These are phyloP conservation scores for Boehmeria nivea DNA, from an alignment of 306 rosid genomes.

Conservation along the genomic window DNA sequence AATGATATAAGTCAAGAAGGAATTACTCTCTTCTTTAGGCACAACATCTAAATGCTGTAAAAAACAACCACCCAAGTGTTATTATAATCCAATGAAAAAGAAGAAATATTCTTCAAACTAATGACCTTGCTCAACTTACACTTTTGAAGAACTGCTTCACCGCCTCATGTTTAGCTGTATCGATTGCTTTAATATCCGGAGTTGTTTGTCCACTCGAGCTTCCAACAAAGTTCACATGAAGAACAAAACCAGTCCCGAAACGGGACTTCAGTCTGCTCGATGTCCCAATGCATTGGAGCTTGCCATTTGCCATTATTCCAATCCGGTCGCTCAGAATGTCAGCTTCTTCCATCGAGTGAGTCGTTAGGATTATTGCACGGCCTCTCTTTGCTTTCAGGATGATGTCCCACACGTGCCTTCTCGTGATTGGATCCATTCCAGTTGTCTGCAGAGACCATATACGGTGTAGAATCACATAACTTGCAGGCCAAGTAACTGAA, in stretches of 20 bases:
- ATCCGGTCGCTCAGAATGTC: conserved; percentile 82
- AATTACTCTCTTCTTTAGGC: conserved; percentile 70
- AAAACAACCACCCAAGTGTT: background rate
- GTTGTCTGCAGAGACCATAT: conserved; percentile 72
- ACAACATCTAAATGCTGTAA: conserved; percentile 61
- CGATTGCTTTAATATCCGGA: conserved; percentile 25
- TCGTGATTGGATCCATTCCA: conserved; percentile 93
- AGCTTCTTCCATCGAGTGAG: conserved; percentile 99
- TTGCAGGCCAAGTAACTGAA: conserved; percentile 13
- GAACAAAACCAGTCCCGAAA: conserved; percentile 76
- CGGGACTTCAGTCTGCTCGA: conserved; percentile 75
- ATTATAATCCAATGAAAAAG: background rate
- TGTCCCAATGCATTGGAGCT: conserved; percentile 84
- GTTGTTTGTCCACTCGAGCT: conserved; percentile 35
- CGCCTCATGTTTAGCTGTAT: conserved; percentile 36
- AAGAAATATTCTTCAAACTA: background rate
- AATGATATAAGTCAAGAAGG: conserved; percentile 60
- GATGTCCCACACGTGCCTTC: conserved; percentile 93
- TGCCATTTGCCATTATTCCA: conserved; percentile 93
- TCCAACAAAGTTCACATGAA: conserved; percentile 51
- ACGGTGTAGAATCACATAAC: conserved; percentile 20
- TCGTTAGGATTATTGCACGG: conserved; percentile 75
- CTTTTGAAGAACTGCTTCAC: conserved; percentile 69
- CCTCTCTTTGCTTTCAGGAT: conserved; percentile 78
- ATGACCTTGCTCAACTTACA: conserved; percentile 39